Base-by-base conservation (phyloP, 1,284 basidiomycete genomes). In the Rhodotorula sp. region DNA sequence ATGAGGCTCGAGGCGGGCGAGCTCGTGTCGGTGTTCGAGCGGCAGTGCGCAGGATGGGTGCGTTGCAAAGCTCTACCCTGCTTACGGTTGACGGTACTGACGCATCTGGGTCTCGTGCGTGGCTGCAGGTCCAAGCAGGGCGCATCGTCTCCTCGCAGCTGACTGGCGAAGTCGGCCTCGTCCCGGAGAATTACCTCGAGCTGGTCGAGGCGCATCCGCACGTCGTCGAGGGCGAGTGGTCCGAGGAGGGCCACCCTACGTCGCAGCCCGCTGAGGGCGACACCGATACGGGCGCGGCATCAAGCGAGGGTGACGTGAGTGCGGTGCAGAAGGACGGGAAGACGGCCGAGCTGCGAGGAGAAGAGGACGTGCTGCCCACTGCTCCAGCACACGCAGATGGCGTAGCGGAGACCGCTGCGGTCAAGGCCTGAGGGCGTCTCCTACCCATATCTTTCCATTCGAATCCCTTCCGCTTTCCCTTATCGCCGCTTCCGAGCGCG, bases 31-130 rank as follows among this genome's bases (percentile, higher is more conserved):
- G 74, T 76, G 5, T 72, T 67, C 46, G 67, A 69, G 50, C 48
- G 73, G 42, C 67, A 74, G 44, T 76, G 74, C 50, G 70, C 63
- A 3, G 74, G 74, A 1, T 76, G 74, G 74, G 74, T 76, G 14
- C 34, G 72, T 67, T 23, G 13, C 45, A 14, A 25, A 14, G 23
- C 19, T 48, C 34, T 34, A 34, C 34, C 34, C 34, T 34, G 2
- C n/a, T 46, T 19, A 14, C 9, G 13, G 0, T 23, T 14, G 17
- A 25, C 19, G 42, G 27, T 10, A n/a, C 25, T 53, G 23, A 44
- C 16, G 2, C 10, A 13, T 9, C 21, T 12, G 14, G 13, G 3
- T 21, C 21, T 19, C n/a, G 21, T 45, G n/a, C 12, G 17, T 42
- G 41, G 14, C 41, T n/a, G 21, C 71, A 75, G 74, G 74, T 75